phyloP scores from a whole-genome alignment of 345 rosid genomes.

The Hypericum androsaemum region DNA sequence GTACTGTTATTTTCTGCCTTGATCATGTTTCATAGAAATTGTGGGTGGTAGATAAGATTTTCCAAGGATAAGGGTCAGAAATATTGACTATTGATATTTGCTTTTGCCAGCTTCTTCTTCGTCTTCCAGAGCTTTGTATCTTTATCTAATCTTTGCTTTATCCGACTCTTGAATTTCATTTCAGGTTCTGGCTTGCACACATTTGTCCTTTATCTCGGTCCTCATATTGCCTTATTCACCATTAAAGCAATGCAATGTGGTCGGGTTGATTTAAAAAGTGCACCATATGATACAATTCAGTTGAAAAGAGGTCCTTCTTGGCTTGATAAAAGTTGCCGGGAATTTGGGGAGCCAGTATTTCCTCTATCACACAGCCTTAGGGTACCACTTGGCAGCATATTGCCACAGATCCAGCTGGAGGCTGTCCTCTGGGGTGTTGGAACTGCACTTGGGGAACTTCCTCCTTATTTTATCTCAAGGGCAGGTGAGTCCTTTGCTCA shows the following conservation, averaged over 20 bases:
- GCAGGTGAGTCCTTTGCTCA: constrained; percentile 43
- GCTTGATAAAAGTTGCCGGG: constrained; percentile 81
- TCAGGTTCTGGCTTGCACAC: constrained; percentile 98
- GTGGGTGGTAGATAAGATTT: too few relatives aligned
- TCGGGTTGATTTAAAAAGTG: constrained; percentile 82
- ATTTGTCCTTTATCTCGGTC: constrained; percentile 94
- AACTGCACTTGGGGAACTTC: constrained; percentile 99
- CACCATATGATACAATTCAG: constrained; percentile 91
- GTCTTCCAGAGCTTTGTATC: too few relatives aligned
- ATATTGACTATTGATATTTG: too few relatives aligned
- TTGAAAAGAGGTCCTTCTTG: constrained; percentile 78
- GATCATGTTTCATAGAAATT: too few relatives aligned
- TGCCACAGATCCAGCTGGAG: constrained; percentile 90
- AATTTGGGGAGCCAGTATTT: constrained; percentile 74
- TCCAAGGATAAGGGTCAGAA: too few relatives aligned
- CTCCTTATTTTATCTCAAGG: constrained; percentile 97
- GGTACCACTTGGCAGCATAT: constrained; percentile 78
- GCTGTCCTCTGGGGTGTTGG: constrained; percentile 94
- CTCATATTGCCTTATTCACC: constrained; percentile 92
- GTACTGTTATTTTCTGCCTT: too few relatives aligned
- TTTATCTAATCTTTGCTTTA: background rate
- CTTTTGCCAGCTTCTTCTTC: too few relatives aligned
- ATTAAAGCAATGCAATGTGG: constrained; percentile 92
- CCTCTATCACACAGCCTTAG: constrained; percentile 43
- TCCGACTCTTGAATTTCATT: background rate